Base-by-base conservation (phyloP, 148 eudicot genomes). In the Fagopyrum homotropicum region DNA sequence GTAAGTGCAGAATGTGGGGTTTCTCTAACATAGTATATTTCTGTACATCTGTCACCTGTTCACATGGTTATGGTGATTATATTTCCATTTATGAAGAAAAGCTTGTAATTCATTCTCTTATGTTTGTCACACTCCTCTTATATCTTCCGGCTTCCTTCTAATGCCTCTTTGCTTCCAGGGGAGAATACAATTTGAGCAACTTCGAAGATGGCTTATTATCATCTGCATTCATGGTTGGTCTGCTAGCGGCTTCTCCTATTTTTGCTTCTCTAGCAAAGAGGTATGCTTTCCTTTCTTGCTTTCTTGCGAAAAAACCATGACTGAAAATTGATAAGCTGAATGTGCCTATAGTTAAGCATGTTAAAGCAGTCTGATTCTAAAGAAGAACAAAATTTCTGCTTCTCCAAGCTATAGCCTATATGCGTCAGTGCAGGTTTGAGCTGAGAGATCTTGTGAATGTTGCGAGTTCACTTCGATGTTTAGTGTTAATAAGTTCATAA, bases 151-250 rank as follows among this genome's bases (percentile, higher is more conserved):
- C 52, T 49, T 49, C 6, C 3, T 9, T 63, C 45, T 30, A 29
- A 22, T 46, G 30, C n/a, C 7, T 16, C 30, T 45, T 75, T 74
- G 73, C 54, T 45, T 86, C 11, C 82, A 95, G 99, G 85, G 97
- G 97, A 5, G 85, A 82, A 51, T 95, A 90, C 72, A 79, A 88
- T 79, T 80, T 95, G 82, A 90, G 10, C 82, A 90, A 92, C 84
- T 92, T 90, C 79, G 78, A 95, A 86, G 99, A 95, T 87, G 99
- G 99, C 40, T 87, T 89, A 64, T 76, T 95, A 79, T 92, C 99
- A 63, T 95, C 99, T 73, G 99, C 97, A 61, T 95, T 95, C 88
- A 92, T 95, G 99, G 97, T 95, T 54, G 99, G 97, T 73, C 96
- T 95, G 79, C 85, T 92, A 15, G 81, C 88, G 77, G 97, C 97